Evolutionary conservation across 257 asterid species (phyloP).

Genomic region (Jacaranda mimosifolia): DNA sequence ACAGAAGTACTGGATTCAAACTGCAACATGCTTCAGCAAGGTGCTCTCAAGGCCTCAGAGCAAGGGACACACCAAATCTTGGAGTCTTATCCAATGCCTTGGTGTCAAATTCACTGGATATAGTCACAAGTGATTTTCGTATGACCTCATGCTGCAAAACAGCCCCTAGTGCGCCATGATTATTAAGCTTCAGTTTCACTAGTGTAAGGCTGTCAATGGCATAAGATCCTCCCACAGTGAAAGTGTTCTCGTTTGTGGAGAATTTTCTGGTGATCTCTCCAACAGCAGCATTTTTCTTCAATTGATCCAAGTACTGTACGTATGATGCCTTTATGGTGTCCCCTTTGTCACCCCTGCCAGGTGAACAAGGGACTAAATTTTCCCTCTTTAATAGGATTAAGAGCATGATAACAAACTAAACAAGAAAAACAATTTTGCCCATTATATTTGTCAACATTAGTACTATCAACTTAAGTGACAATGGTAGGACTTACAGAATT

Average conservation of each 20-base stretch:
- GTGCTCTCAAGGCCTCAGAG: conserved; percentile 62
- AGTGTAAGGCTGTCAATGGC: conserved; percentile 69
- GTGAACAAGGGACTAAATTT: not conserved
- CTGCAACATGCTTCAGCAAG: conserved; percentile 15
- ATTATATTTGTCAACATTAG: not conserved
- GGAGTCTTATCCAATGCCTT: conserved; percentile 87
- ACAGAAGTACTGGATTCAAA: conserved; percentile 30
- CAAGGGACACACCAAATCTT: conserved; percentile 70
- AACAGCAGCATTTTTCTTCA: conserved; percentile 65
- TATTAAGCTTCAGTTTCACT: conserved; percentile 78
- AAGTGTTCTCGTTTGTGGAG: conserved; percentile 81
- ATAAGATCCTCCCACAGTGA: conserved; percentile 80
- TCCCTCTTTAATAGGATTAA: not conserved
- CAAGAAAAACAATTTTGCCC: not conserved
- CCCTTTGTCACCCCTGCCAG: conserved; percentile 76
- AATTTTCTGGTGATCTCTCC: conserved; percentile 74
- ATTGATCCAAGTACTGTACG: conserved; percentile 59
- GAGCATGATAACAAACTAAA: not conserved
- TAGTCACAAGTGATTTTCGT: conserved; percentile 68
- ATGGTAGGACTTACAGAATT: conserved; percentile 63
- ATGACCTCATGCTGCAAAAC: conserved; percentile 76
- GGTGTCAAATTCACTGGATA: conserved; percentile 81
- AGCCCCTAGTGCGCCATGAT: conserved; percentile 74
- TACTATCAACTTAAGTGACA: not conserved
- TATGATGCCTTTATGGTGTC: conserved; percentile 76